These are phyloP conservation scores for Saccharomycopsis hybrid DNA, from an alignment of 1,139 yeast genomes.

Conservation along the genomic window DNA sequence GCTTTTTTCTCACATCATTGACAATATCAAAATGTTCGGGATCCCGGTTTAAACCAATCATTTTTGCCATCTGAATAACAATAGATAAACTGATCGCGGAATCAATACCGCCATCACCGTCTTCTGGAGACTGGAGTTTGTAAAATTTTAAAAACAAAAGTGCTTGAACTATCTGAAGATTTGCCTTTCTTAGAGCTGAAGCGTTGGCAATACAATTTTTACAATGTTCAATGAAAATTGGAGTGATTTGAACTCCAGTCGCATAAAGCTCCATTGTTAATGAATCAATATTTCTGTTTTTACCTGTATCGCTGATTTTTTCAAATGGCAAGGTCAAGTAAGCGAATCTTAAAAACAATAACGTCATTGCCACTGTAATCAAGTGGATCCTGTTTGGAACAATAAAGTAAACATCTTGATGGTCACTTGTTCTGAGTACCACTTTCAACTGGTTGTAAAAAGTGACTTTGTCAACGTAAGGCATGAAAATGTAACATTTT, in stretches of 20 bases:
- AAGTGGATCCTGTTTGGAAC: conserved; percentile 28
- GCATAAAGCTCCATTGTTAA: conserved; percentile 20
- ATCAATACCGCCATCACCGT: conserved; percentile 40
- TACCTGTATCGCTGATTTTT: conserved; percentile 4
- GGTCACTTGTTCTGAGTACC: conserved; percentile 26
- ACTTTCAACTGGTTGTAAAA: conserved; percentile 32
- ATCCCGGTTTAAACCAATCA: conserved; percentile 49
- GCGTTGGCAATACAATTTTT: conserved; percentile 32
- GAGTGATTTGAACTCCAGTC: conserved; percentile 27
- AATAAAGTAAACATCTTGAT: conserved; percentile 26
- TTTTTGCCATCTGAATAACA: conserved; percentile 47
- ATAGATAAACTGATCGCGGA: conserved; percentile 33
- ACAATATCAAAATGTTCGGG: conserved; percentile 39
- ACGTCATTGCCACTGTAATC: conserved; percentile 30
- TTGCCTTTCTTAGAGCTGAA: conserved; percentile 31
- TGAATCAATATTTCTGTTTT: conserved; percentile 14
- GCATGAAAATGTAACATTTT: conserved; percentile 32
- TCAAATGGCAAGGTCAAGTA: conserved; percentile 26
- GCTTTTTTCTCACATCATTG: conserved; percentile 23
- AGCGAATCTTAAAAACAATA: conserved; percentile 34
- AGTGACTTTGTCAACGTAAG: conserved; percentile 32
- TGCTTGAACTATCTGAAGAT: conserved; percentile 37
- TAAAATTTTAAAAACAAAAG: conserved; percentile 36
- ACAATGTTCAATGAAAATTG: conserved; percentile 30
- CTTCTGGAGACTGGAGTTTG: conserved; percentile 39